A percentile compares a stretch with the other conserved stretches of the same genome.
Evolutionary conservation across 805 yeast genomes (phyloP).

Genomic region (Yamadazyma endophytica): DNA sequence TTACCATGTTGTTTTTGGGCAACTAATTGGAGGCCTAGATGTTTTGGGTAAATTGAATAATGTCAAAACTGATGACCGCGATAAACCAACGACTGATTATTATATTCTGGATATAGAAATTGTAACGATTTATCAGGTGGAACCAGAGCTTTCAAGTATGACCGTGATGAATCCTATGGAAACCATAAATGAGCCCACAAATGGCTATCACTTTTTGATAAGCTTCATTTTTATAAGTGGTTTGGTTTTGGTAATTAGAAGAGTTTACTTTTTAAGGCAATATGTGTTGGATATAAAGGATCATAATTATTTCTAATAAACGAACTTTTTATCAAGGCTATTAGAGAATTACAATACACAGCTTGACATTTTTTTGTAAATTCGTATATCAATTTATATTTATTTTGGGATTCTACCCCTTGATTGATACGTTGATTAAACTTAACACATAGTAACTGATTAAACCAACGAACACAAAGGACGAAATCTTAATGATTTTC

Average conservation of each 20-base stretch:
- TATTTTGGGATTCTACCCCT: too few relatives aligned
- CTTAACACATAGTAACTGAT: constrained; percentile 46
- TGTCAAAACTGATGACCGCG: constrained; percentile 8
- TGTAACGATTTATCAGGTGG: constrained; percentile 3
- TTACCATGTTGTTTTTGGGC: constrained; percentile 93
- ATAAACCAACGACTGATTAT: constrained; percentile 16
- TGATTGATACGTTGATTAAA: constrained; percentile 29
- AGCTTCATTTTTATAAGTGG: constrained; percentile 6
- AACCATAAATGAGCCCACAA: constrained; percentile 8
- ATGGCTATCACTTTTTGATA: constrained; percentile 7
- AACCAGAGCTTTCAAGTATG: background rate
- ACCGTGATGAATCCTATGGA: constrained; percentile 8
- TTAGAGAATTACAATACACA: constrained; percentile 3
- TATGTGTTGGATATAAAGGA: constrained; percentile 22
- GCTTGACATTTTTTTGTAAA: constrained; percentile 2
- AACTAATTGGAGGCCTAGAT: constrained; percentile 80
- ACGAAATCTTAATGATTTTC: constrained; percentile 67
- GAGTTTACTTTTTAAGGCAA: constrained; percentile 19
- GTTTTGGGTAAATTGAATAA: constrained; percentile 50
- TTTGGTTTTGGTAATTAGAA: constrained; percentile 8
- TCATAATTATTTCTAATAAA: constrained; percentile 13
- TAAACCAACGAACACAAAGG: constrained; percentile 58
- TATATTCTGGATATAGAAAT: constrained; percentile 13
- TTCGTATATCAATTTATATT: constrained; percentile 1
- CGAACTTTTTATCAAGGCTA: background rate